Evolutionary conservation across 1,284 basidiomycete genomes (phyloP), one percentile per base, ranked within the genome.

Genomic region (Irpex lacteus): DNA sequence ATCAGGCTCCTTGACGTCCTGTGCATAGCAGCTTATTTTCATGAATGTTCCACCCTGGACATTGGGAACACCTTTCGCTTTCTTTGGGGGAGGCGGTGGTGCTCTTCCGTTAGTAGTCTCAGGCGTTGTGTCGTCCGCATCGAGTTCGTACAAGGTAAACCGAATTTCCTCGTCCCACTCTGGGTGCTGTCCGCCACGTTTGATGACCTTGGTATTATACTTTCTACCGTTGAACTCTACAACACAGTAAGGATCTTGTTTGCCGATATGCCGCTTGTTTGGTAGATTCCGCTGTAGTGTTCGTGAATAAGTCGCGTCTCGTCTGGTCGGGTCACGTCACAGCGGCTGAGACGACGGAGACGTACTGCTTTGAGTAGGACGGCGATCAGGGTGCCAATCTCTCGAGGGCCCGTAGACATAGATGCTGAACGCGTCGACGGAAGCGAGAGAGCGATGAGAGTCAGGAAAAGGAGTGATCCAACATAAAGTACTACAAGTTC

Each of bases 151-250:
- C 65, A 99, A 82, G 37, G 91, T 90, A 77, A 99, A 99, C 55
- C 98, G 91, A 69, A 99, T 84, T 78, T 99, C 97, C 73, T 98
- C 95, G 75, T 99, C 98, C 97, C 98, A 99, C 76, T 95, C 93
- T 6, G 97, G 98, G 76, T 98, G 95, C 76, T 99, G 97, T 3
- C 98, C 98, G 60, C 98, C 97, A 47, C 95, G 91, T 75, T 95
- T 96, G 77, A 98, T 93, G 6, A 95, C 88, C 76, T 92, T 92
- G 36, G 97, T 96, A 59, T 91, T 85, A 62, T 89, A 87, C 72
- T 89, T 96, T 76, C 95, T 88, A 55, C 88, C 87, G 71, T 92
- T 91, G 64, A 96, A 82, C 5, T 82, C 80, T 49, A 98, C 84
- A 26, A 90, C 81, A 71, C 95, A 97, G 77, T 96, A 99, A 0